These are phyloP conservation scores for Penicillium pulvis DNA, from an alignment of 495 filamentous ascomycete species.

Conservation along the genomic window DNA sequence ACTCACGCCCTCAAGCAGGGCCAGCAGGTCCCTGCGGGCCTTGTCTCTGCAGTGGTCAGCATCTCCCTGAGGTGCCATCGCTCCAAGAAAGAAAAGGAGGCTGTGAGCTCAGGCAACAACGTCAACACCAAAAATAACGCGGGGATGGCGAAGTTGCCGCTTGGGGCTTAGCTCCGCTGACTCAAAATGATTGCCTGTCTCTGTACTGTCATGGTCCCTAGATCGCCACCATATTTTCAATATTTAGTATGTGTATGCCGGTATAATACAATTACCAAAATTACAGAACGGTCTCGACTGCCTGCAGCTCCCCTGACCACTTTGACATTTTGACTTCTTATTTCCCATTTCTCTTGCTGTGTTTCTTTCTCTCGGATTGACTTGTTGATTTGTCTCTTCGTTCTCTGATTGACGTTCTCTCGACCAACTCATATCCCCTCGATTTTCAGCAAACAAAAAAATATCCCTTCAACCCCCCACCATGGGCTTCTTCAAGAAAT, in stretches of 20 bases:
- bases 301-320: conserved; percentile 31
- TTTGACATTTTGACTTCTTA: conserved; percentile 14
- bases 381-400: background rate
- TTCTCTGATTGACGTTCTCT: conserved; percentile 11
- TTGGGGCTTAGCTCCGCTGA: conserved; percentile 24
- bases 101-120: conserved; percentile 24
- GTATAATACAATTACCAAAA: background rate
- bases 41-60: conserved; percentile 79
- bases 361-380: conserved; percentile 7
- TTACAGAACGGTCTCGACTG: conserved; percentile 21
- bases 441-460: background rate
- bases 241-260: background rate
- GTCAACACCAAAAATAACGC: conserved; percentile 26
- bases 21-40: conserved; percentile 80
- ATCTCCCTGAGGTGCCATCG: conserved; percentile 72
- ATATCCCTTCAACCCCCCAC: conserved; percentile 23
- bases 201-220: conserved; percentile 15
- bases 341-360: conserved; percentile 12
- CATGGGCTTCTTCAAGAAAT: conserved; percentile 71
- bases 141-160: conserved; percentile 15
- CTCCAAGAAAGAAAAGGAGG: conserved; percentile 18
- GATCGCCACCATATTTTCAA: background rate
- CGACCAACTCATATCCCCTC: background rate
- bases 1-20: conserved; percentile 90
- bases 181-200: conserved; percentile 13